phyloP scores from a whole-genome alignment of 2,329 filamentous ascomycete genomes.

The Fusarium pseudograminearum region DNA sequence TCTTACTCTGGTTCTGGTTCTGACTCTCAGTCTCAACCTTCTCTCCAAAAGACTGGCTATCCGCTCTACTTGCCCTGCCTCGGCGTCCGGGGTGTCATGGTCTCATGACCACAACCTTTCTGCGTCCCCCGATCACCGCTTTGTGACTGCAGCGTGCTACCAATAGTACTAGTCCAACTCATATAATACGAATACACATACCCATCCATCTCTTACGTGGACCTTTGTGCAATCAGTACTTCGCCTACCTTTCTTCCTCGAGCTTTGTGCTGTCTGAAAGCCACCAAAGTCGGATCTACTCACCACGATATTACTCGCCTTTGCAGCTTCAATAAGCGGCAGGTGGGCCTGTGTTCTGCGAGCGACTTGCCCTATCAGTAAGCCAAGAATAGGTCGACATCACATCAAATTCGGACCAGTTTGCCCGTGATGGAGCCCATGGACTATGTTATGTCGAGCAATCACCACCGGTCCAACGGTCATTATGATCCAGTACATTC shows the following conservation, averaged over 20 bases:
- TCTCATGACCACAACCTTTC: slow-evolving; percentile 44
- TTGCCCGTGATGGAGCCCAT: slow-evolving; percentile 46
- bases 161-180: slow-evolving; percentile 48
- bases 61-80: slow-evolving; percentile 17
- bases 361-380: slow-evolving; percentile 9
- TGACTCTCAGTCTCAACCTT: slow-evolving; percentile 12
- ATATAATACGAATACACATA: slow-evolving; percentile 45
- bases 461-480: slow-evolving; percentile 37
- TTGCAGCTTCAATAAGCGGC: slow-evolving; percentile 13
- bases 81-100: slow-evolving; percentile 32
- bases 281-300: slow-evolving; percentile 12
- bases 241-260: slow-evolving; percentile 14
- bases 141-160: slow-evolving; percentile 46
- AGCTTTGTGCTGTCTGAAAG: slow-evolving; percentile 22
- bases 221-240: slow-evolving; percentile 27
- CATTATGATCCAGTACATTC: slow-evolving; percentile 49
- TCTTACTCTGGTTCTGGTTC: background rate
- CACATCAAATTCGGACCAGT: slow-evolving; percentile 5
- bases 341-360: slow-evolving; percentile 7
- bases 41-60: slow-evolving; percentile 9
- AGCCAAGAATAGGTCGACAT: slow-evolving; percentile 7
- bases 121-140: slow-evolving; percentile 44
- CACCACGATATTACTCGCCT: slow-evolving; percentile 5
- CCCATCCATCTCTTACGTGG: slow-evolving; percentile 34
- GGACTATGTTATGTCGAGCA: slow-evolving; percentile 44